A percentile compares a stretch with the other conserved stretches of the same genome.
Conservation (phyloP, 176 grass and related monocot species). For the Miscanthus lutarioriparius region DNA sequence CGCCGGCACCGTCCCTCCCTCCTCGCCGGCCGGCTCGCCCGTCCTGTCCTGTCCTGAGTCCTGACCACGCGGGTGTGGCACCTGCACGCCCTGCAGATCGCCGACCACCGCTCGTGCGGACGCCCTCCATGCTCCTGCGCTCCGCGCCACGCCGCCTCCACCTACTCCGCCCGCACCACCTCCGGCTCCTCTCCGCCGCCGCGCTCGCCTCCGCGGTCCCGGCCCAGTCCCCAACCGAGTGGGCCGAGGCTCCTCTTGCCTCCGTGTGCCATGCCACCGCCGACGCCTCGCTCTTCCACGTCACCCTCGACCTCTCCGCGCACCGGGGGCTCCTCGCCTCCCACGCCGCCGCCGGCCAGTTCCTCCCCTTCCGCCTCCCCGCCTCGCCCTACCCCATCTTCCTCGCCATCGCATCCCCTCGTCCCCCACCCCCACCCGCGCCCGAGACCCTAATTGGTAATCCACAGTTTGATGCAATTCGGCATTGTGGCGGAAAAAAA, state of each 20-base stretch:
- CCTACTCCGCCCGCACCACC: conserved; percentile 14
- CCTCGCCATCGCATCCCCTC: conserved; percentile 71
- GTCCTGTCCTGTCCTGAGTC: not conserved
- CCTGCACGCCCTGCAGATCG: not conserved
- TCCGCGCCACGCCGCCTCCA: conserved; percentile 16
- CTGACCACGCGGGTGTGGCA: not conserved
- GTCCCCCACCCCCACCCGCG: not conserved
- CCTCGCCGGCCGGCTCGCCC: not conserved
- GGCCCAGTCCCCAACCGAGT: conserved; percentile 35
- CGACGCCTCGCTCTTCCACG: conserved; percentile 74
- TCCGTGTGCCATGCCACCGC: conserved; percentile 59
- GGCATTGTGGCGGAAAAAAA: not conserved
- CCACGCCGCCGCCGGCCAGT: conserved; percentile 72
- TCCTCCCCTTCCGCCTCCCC: conserved; percentile 66
- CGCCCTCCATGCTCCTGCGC: conserved; percentile 40
- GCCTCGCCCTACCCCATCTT: conserved; percentile 54
- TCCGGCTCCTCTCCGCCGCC: conserved; percentile 41
- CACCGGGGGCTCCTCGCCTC: conserved; percentile 48
- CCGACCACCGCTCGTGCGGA: not conserved
- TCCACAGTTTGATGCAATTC: not conserved
- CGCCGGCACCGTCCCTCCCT: not conserved
- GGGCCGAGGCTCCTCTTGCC: conserved; percentile 59
- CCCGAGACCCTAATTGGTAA: not conserved
- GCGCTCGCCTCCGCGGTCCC: conserved; percentile 35
- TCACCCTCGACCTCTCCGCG: conserved; percentile 67